These are phyloP conservation scores for Dioscorea dumetorum DNA, from an alignment of 106 monocot genomes.

Conservation along the genomic window DNA sequence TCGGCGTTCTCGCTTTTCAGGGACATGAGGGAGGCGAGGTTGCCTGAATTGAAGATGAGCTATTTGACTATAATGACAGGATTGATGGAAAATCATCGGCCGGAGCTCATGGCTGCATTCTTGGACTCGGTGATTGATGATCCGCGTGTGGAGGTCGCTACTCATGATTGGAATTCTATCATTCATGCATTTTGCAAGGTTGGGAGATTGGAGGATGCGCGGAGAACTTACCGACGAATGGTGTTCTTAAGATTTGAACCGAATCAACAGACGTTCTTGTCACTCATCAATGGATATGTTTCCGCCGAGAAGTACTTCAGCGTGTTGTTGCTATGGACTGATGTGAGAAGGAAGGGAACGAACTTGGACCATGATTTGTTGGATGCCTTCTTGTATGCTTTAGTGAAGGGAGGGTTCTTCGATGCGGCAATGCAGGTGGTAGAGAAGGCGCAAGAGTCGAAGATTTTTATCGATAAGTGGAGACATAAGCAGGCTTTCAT, in stretches of 20 bases:
- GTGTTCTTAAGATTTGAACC: slow-evolving; percentile 76
- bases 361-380: slow-evolving; percentile 65
- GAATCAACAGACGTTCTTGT: slow-evolving; percentile 86
- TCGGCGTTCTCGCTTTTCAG: slow-evolving; percentile 89
- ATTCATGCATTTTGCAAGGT: slow-evolving; percentile 89
- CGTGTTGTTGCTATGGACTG: slow-evolving; percentile 87
- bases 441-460: slow-evolving; percentile 81
- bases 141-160: slow-evolving; percentile 69
- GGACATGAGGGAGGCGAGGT: slow-evolving; percentile 77
- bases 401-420: slow-evolving; percentile 98
- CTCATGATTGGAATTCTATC: slow-evolving; percentile 98
- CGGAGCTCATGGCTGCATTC: slow-evolving; percentile 93
- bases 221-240: slow-evolving; percentile 83
- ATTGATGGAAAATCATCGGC: slow-evolving; percentile 72
- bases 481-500: slow-evolving; percentile 95
- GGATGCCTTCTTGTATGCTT: slow-evolving; percentile 83
- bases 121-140: slow-evolving; percentile 70
- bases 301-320: slow-evolving; percentile 77
- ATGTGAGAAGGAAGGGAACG: slow-evolving; percentile 62
- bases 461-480: slow-evolving; percentile 95
- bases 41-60: slow-evolving; percentile 64
- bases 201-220: slow-evolving; percentile 81
- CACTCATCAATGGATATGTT: slow-evolving; percentile 83
- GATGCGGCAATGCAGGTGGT: slow-evolving; percentile 94
- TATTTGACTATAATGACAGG: slow-evolving; percentile 98